Conservation (phyloP, 352 stramenopile species). For the Phytopythium mirpurense region DNA sequence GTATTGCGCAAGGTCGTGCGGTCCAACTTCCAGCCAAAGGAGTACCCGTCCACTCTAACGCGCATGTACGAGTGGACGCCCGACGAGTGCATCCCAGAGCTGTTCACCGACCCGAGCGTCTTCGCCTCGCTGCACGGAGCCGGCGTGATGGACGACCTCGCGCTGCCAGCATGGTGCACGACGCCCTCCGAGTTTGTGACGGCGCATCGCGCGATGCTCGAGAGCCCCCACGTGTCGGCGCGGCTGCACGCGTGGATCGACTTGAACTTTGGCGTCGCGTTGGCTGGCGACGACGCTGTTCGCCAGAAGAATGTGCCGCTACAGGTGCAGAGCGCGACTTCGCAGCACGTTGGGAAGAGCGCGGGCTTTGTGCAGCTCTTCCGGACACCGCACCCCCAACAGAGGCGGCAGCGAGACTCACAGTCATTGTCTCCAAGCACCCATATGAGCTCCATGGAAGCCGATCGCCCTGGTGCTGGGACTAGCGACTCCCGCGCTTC, state of each 20-base stretch:
- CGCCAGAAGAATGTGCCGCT: constrained; percentile 91
- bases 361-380: constrained; percentile 80
- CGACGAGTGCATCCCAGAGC: constrained; percentile 96
- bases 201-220: constrained; percentile 90
- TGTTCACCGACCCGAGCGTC: constrained; percentile 86
- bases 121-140: constrained; percentile 81
- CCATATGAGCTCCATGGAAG: background rate
- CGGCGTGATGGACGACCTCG: constrained; percentile 58
- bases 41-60: constrained; percentile 90
- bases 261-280: constrained; percentile 91
- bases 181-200: constrained; percentile 64
- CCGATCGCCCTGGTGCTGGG: background rate
- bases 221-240: constrained; percentile 83
- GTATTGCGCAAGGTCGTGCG: constrained; percentile 86
- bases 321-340: constrained; percentile 19
- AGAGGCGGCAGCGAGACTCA: background rate
- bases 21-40: constrained; percentile 89
- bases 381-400: constrained; percentile 25
- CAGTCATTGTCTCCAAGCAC: background rate
- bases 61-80: constrained; percentile 94
- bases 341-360: constrained; percentile 34
- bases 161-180: constrained; percentile 74
- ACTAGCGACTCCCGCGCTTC: background rate
- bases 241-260: constrained; percentile 94
- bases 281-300: constrained; percentile 77